These are phyloP conservation scores for Sarocladium oryzae DNA, from an alignment of 2,329 filamentous ascomycete species.

Conservation along the genomic window DNA sequence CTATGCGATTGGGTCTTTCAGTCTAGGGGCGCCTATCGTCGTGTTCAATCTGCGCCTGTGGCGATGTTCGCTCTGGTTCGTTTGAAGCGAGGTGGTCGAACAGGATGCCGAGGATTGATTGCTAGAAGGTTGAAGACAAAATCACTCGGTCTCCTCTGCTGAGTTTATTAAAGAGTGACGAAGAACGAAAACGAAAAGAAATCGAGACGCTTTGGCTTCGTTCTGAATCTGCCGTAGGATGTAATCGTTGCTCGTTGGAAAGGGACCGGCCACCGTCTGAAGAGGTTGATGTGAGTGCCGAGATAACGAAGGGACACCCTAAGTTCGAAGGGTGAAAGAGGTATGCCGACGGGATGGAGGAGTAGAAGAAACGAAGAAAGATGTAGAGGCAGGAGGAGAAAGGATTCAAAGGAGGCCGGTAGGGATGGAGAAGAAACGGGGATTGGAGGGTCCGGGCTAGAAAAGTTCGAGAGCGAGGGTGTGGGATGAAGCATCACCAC, in stretches of 20 bases:
- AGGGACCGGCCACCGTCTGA: neutral
- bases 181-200: neutral
- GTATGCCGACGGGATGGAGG: slow-evolving; percentile 2
- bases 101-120: no score
- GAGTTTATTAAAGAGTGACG: no score
- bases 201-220: neutral
- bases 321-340: neutral
- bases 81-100: neutral
- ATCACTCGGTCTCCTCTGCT: no score
- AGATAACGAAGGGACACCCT: neutral
- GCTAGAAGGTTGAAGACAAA: no score
- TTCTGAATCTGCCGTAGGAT: neutral
- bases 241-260: neutral
- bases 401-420: neutral
- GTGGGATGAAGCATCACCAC: slow-evolving; percentile 6
- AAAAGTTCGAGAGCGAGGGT: slow-evolving; percentile 1
- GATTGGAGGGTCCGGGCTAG: slow-evolving; percentile 4
- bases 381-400: neutral
- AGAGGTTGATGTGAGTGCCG: neutral
- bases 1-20: neutral
- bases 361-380: neutral
- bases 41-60: neutral
- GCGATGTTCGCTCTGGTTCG: neutral
- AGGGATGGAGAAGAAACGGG: slow-evolving; percentile 5
- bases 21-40: neutral